phyloP scores from a whole-genome alignment of 257 asterid genomes.

The Ilex aquifolium region DNA sequence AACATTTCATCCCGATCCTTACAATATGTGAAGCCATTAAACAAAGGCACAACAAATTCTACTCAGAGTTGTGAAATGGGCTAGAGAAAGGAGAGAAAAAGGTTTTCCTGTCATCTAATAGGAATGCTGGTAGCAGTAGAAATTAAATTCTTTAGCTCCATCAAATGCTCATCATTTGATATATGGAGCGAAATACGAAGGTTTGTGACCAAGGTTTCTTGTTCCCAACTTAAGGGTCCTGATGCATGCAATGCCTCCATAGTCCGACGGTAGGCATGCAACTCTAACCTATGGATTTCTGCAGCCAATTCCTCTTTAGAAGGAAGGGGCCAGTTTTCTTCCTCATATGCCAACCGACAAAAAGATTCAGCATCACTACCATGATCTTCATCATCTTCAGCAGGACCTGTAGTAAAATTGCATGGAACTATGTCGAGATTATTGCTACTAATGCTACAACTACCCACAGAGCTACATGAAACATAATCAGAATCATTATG shows the following conservation, averaged over 20 bases:
- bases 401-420: conserved; percentile 14
- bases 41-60: conserved; percentile 11
- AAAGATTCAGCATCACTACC: conserved; percentile 41
- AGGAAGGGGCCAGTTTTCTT: conserved; percentile 9
- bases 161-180: conserved; percentile 44
- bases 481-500: conserved; percentile 21
- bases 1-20: conserved; percentile 1
- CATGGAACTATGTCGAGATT: neutral
- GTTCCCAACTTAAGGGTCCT: conserved; percentile 54
- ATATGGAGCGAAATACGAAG: conserved; percentile 49
- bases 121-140: conserved; percentile 22
- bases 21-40: conserved; percentile 10
- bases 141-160: conserved; percentile 38
- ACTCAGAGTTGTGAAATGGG: conserved; percentile 4
- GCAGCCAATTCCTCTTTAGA: conserved; percentile 19
- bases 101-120: conserved; percentile 19
- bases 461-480: conserved; percentile 32
- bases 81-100: neutral
- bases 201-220: conserved; percentile 41
- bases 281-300: conserved; percentile 40
- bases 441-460: conserved; percentile 21
- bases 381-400: conserved; percentile 12
- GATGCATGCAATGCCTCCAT: conserved; percentile 48
- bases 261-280: conserved; percentile 45
- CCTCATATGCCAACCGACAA: conserved; percentile 16